Evolutionary conservation across 768 basidiomycete genomes (phyloP), one percentile per base, ranked within the genome.

Genomic region (Mrakia blollopis): DNA sequence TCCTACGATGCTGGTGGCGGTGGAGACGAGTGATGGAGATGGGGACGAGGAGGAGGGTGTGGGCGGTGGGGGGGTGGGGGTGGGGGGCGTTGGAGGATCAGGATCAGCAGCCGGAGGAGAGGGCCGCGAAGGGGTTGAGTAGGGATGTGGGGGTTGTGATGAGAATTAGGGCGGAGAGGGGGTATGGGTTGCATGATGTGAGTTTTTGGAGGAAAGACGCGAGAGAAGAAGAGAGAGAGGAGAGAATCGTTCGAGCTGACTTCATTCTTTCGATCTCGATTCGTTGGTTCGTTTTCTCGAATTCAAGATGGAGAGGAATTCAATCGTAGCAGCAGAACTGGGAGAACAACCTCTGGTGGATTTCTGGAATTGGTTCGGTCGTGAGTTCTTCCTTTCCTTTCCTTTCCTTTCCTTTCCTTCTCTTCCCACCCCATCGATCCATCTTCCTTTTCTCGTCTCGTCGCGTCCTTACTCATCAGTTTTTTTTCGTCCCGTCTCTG

Each of bases 301-400:
- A n/a, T n/a, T 54, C 47, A 1, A 74, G 73, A 37, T 74, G 28
- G 73, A 74, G 0, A 63, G 62, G 0, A 74, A 74, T n/a, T 35
- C 62, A 0, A 23, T 32, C 16, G 47, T 67, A 14, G 47, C 62
- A 32, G 62, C 60, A 0, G 41, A 63, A 13, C 23, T 61, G 13
- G 65, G 65, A 32, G 62, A 74, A 11, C 44, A 50, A 25, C 47
- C 41, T 11, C 60, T 74, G 1, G 73, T 60, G 9, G 73, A 44
- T 21, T 50, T 74, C 21, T 74, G 73, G 73, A 63, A 54, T n/a
- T 74, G 73, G 47, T 74, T 74, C 73, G 39, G 41, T 21, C 60
- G 30, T 65, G 30, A 39, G 72, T 60, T 25, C 30, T 30, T 10
- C 5, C 14, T n/a, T 14, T 3, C 11, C 69, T 30, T n/a, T 32